Percentiles rank a stretch among this genome's conserved stretches.
These are phyloP conservation scores for Collybia nuda DNA, from an alignment of 768 basidiomycete species.

Conservation along the genomic window DNA sequence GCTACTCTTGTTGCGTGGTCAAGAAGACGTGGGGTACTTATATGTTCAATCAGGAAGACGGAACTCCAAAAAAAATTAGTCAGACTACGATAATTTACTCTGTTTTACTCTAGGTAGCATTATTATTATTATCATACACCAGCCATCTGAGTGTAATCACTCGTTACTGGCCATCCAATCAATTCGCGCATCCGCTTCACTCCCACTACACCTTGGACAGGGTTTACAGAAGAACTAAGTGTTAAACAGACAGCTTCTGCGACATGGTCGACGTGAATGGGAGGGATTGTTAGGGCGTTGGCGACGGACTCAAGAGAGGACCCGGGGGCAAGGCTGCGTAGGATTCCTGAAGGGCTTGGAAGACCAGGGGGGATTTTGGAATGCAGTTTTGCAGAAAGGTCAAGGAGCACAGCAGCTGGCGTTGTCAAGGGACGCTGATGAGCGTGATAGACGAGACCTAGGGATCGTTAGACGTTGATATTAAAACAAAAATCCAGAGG, in stretches of 20 bases:
- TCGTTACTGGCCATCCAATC: constrained; percentile 55
- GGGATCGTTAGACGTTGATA: background rate
- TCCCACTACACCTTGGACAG: constrained; percentile 63
- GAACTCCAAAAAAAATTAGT: too few relatives aligned
- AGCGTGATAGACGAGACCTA: constrained; percentile 95
- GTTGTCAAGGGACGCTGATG: constrained; percentile 89
- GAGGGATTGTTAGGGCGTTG: constrained; percentile 79
- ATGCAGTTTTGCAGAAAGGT: constrained; percentile 76
- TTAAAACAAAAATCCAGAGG: constrained; percentile 4
- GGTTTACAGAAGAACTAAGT: constrained; percentile 45
- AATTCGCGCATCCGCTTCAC: constrained; percentile 75
- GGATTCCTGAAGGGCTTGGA: constrained; percentile 65
- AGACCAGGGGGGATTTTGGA: constrained; percentile 51
- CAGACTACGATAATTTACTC: too few relatives aligned
- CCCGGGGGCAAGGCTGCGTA: constrained; percentile 46
- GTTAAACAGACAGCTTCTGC: constrained; percentile 78
- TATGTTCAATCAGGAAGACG: background rate
- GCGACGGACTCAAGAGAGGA: constrained; percentile 68
- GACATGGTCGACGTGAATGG: constrained; percentile 95
- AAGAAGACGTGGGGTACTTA: too few relatives aligned
- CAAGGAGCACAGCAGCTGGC: constrained; percentile 79
- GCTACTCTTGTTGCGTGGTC: too few relatives aligned
- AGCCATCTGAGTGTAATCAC: background rate
- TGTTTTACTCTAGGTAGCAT: too few relatives aligned
- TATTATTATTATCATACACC: constrained; percentile 1